Conservation (phyloP, 2,329 filamentous ascomycete genomes). For the Chalaropsis ovoidea region DNA sequence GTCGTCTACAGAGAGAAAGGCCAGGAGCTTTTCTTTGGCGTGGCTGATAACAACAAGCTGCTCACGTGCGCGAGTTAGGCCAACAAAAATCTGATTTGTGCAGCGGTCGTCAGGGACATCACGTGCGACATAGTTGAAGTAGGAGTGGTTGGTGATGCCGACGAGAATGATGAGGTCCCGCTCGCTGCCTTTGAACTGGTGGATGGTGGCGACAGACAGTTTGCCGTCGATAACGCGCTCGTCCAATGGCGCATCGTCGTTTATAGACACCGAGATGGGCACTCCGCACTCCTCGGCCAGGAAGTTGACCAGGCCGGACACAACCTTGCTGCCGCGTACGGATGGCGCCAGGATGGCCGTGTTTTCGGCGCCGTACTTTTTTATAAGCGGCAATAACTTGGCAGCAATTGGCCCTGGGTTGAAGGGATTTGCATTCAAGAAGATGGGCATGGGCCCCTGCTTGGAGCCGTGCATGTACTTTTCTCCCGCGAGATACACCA, state of each 20-base stretch:
- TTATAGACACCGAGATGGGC: slow-evolving; percentile 28
- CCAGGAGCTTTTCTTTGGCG: slow-evolving; percentile 26
- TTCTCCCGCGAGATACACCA: slow-evolving; percentile 29
- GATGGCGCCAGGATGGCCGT: slow-evolving; percentile 21
- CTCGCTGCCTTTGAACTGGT: slow-evolving; percentile 33
- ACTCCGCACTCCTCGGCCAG: slow-evolving; percentile 24
- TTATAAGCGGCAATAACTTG: slow-evolving; percentile 27
- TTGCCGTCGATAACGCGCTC: slow-evolving; percentile 30
- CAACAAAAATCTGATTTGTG: slow-evolving; percentile 31
- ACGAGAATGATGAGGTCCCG: slow-evolving; percentile 30
- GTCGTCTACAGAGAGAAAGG: slow-evolving; percentile 27
- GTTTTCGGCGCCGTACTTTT: slow-evolving; percentile 26
- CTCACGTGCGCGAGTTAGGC: slow-evolving; percentile 29
- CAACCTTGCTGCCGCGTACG: not conserved
- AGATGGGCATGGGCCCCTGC: slow-evolving; percentile 29
- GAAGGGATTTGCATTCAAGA: slow-evolving; percentile 27
- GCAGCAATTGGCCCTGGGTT: slow-evolving; percentile 24
- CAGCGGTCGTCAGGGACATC: slow-evolving; percentile 30
- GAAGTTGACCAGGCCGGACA: slow-evolving; percentile 9
- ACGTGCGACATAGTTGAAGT: slow-evolving; percentile 28
- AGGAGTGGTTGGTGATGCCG: slow-evolving; percentile 28
- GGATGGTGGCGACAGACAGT: slow-evolving; percentile 31
- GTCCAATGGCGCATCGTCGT: slow-evolving; percentile 29
- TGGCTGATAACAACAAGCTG: slow-evolving; percentile 31
- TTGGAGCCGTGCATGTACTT: slow-evolving; percentile 30